Evolutionary conservation across 805 yeast species (phyloP).

Genomic region (Candida insectorum): DNA sequence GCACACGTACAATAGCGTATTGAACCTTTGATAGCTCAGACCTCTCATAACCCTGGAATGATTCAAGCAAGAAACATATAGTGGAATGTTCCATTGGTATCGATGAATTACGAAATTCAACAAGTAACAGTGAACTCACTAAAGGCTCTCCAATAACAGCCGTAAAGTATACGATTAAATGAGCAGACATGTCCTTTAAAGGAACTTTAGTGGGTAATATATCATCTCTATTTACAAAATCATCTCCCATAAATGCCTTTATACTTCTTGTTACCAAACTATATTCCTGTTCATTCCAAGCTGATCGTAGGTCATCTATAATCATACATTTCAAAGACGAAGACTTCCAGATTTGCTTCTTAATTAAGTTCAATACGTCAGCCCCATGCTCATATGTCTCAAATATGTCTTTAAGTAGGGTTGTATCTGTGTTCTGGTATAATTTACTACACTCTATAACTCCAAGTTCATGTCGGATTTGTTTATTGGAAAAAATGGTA

Average conservation of each 20-base stretch:
- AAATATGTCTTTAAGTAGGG: slow-evolving; percentile 20
- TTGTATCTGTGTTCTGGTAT: slow-evolving; percentile 9
- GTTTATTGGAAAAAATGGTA: too few species aligned
- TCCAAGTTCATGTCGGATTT: too few species aligned
- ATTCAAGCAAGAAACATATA: too few species aligned
- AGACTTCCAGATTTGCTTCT: slow-evolving; percentile 14
- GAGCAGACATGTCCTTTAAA: slow-evolving; percentile 1
- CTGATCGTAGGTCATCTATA: slow-evolving; percentile 14
- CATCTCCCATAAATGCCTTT: not conserved
- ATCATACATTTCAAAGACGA: slow-evolving; percentile 18
- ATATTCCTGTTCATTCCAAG: slow-evolving; percentile 9
- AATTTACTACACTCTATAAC: slow-evolving; percentile 15
- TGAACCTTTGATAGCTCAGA: too few species aligned
- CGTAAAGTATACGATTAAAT: slow-evolving; percentile 15
- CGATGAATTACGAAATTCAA: too few species aligned
- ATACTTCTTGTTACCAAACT: slow-evolving; percentile 4
- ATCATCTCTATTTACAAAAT: not conserved
- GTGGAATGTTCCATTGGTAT: too few species aligned
- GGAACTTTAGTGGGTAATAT: not conserved
- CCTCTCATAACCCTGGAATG: too few species aligned
- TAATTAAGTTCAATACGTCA: slow-evolving; percentile 16
- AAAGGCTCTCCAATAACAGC: slow-evolving; percentile 19
- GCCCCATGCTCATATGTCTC: slow-evolving; percentile 14
- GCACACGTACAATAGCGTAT: slow-evolving; percentile 11
- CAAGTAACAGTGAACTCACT: too few species aligned